Conservation (phyloP, 106 monocot genomes). For the Dioscorea dumetorum region DNA sequence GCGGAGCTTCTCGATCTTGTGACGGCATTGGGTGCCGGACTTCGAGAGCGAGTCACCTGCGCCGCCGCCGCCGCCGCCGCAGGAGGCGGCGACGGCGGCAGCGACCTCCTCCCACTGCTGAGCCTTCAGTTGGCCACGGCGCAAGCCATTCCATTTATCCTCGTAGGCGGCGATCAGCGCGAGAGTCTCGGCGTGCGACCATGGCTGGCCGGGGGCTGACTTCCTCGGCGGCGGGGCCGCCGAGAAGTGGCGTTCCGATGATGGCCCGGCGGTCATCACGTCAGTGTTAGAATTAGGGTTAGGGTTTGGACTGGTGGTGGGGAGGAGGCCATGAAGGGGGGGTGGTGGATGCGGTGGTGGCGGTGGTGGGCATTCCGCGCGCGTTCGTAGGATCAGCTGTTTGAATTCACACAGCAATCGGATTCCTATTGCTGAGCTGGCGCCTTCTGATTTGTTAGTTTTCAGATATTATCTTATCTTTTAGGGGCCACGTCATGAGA, state of each 20-base stretch:
- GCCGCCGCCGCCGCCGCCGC: background rate
- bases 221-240: background rate
- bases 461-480: no score
- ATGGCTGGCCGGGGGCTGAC: background rate
- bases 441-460: no score
- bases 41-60: background rate
- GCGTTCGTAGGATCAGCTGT: background rate
- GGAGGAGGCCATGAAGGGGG: background rate
- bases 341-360: background rate
- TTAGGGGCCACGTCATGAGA: no score
- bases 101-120: conserved; percentile 6
- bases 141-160: background rate
- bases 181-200: conserved; percentile 1
- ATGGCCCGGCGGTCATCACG: background rate
- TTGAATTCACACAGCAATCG: no score
- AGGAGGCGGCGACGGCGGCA: conserved; percentile 1
- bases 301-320: background rate
- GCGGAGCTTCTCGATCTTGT: conserved; percentile 14
- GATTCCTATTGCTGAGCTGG: no score
- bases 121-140: conserved; percentile 2
- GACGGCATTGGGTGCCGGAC: conserved; percentile 11
- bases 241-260: no score
- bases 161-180: conserved; percentile 1
- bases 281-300: background rate
- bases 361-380: background rate